Evolutionary conservation across 306 rosid genomes (phyloP).

Genomic region (Clitoria ternatea): DNA sequence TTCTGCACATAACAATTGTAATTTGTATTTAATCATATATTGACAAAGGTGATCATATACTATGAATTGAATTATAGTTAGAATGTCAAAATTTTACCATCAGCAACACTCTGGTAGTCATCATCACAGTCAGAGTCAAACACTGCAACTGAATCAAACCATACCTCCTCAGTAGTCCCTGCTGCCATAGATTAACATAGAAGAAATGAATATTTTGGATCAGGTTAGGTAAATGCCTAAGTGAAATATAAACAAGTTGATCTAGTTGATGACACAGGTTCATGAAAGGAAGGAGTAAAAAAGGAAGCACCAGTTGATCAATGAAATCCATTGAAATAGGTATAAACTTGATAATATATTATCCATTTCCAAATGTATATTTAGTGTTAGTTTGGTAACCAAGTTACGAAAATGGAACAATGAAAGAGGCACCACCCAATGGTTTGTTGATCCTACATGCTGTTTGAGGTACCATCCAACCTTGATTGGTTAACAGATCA

Average conservation of each 20-base stretch:
- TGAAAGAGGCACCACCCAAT: no score
- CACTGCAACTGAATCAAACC: slow-evolving; percentile 56
- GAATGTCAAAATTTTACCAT: slow-evolving; percentile 38
- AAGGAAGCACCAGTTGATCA: no score
- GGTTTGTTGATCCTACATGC: no score
- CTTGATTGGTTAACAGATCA: no score
- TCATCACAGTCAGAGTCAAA: slow-evolving; percentile 82
- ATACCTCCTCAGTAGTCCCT: slow-evolving; percentile 50
- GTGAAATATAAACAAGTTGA: background rate
- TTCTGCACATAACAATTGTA: slow-evolving; percentile 39
- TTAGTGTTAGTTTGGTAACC: no score
- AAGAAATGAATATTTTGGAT: background rate
- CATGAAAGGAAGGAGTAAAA: background rate
- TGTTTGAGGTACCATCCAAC: no score
- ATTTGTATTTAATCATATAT: background rate
- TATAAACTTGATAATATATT: background rate
- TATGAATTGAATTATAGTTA: background rate
- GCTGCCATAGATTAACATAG: slow-evolving; percentile 16
- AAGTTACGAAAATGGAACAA: no score
- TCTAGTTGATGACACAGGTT: background rate
- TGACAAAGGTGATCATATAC: background rate
- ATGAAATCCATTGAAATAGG: background rate
- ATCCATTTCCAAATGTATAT: background rate
- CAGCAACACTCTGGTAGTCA: slow-evolving; percentile 58
- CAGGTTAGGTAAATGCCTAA: no score